Evolutionary conservation across 2,329 filamentous ascomycete genomes (phyloP).

Genomic region (Helicocarpus griseus): DNA sequence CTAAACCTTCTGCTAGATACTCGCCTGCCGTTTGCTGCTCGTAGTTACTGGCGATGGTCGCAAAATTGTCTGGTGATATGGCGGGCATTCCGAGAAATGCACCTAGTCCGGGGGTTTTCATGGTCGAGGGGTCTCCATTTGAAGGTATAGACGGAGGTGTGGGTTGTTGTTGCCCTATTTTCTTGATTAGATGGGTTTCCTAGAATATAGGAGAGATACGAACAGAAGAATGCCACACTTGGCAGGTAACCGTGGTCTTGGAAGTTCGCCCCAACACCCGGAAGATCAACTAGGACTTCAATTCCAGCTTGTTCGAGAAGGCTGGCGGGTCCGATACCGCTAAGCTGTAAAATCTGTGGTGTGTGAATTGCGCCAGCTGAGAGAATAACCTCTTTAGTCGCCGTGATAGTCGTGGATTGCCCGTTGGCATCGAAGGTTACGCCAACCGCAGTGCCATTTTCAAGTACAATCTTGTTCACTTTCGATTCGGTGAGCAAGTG

Average conservation of each 20-base stretch:
- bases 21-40: not conserved
- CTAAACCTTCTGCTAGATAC: not conserved
- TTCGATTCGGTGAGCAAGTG: conserved; percentile 9
- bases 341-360: conserved; percentile 38
- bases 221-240: not conserved
- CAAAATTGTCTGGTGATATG: not conserved
- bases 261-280: conserved; percentile 35
- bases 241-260: conserved; percentile 12
- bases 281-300: conserved; percentile 32
- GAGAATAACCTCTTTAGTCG: conserved; percentile 28
- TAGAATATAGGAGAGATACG: not conserved
- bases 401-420: not conserved
- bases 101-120: not conserved
- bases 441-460: not conserved
- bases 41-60: not conserved
- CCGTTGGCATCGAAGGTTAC: not conserved
- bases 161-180: not conserved
- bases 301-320: conserved; percentile 32
- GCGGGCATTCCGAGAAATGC: not conserved
- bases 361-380: conserved; percentile 32
- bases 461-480: conserved; percentile 12
- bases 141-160: not conserved
- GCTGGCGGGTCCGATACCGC: conserved; percentile 34
- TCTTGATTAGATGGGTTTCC: not conserved
- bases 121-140: not conserved